Conservation (phyloP, 495 filamentous ascomycete genomes). For the Aspergillus coremiiformis region DNA sequence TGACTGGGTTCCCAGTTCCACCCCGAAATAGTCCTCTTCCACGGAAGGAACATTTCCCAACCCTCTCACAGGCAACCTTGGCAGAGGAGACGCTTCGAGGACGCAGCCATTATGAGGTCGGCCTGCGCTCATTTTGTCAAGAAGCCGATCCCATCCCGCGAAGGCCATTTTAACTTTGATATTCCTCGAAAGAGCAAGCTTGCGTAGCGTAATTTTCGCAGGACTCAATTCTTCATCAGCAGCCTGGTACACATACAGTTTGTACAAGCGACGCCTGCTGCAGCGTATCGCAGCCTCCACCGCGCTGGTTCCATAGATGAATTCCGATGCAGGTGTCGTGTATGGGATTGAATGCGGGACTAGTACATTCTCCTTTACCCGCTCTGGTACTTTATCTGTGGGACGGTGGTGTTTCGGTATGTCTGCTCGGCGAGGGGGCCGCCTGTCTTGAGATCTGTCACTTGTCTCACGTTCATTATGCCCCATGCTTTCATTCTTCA, state of each 20-base stretch:
- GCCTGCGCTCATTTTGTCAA: constrained; percentile 78
- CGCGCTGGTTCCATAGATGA: constrained; percentile 75
- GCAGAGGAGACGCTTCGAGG: constrained; percentile 79
- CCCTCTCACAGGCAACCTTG: constrained; percentile 58
- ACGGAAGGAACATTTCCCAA: constrained; percentile 43
- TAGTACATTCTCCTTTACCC: constrained; percentile 32
- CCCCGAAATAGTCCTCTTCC: constrained; percentile 40
- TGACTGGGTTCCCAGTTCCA: constrained; percentile 61
- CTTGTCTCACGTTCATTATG: background rate
- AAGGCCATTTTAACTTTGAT: constrained; percentile 49
- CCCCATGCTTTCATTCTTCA: background rate
- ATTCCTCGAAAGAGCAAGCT: constrained; percentile 49
- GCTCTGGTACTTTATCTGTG: constrained; percentile 30
- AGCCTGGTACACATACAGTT: constrained; percentile 64
- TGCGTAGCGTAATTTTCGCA: constrained; percentile 42
- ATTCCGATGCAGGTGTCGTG: constrained; percentile 80
- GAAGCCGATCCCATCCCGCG: constrained; percentile 49
- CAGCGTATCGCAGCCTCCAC: constrained; percentile 75
- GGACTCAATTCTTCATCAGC: constrained; percentile 34
- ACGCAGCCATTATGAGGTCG: constrained; percentile 88
- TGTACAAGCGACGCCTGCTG: constrained; percentile 65
- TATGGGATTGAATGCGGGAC: constrained; percentile 60
- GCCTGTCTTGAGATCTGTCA: background rate
- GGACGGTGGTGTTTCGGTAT: constrained; percentile 14
- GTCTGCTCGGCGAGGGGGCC: background rate